Conservation (phyloP, 1,284 basidiomycete genomes). For the Mycosarcoma mackinlayi region DNA sequence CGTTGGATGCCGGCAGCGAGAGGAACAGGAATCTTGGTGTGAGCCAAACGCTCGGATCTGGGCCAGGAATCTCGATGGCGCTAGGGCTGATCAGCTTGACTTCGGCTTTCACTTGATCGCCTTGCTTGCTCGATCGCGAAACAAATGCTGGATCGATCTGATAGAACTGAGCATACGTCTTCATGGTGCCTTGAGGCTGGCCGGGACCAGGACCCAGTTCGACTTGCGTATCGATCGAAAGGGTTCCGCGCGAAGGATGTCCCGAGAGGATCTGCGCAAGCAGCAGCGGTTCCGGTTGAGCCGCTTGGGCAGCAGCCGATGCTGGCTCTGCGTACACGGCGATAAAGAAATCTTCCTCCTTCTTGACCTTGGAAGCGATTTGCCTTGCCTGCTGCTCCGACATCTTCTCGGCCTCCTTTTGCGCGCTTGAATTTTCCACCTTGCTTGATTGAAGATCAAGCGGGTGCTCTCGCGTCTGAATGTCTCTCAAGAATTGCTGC, state of each 20-base stretch:
- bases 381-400: slow-evolving; percentile 35
- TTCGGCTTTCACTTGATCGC: slow-evolving; percentile 20
- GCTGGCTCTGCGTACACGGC: slow-evolving; percentile 62
- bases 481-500: slow-evolving; percentile 75
- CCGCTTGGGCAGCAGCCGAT: background rate
- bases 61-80: slow-evolving; percentile 52
- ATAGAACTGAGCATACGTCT: slow-evolving; percentile 48
- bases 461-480: slow-evolving; percentile 69
- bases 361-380: slow-evolving; percentile 69
- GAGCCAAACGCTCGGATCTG: slow-evolving; percentile 47
- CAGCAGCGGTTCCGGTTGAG: slow-evolving; percentile 18
- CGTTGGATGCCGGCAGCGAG: slow-evolving; percentile 29
- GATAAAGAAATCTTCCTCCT: slow-evolving; percentile 79
- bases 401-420: slow-evolving; percentile 36
- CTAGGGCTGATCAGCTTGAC: slow-evolving; percentile 33
- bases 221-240: slow-evolving; percentile 77
- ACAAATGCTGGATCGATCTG: slow-evolving; percentile 30
- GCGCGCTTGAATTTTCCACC: slow-evolving; percentile 21
- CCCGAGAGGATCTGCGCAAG: slow-evolving; percentile 75
- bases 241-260: slow-evolving; percentile 80
- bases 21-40: slow-evolving; percentile 55
- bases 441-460: slow-evolving; percentile 16
- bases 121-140: background rate
- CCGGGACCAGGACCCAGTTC: slow-evolving; percentile 74
- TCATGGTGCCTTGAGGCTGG: slow-evolving; percentile 71